These are phyloP conservation scores for Podaxis rugospora DNA, from an alignment of 768 basidiomycete species.

Conservation along the genomic window DNA sequence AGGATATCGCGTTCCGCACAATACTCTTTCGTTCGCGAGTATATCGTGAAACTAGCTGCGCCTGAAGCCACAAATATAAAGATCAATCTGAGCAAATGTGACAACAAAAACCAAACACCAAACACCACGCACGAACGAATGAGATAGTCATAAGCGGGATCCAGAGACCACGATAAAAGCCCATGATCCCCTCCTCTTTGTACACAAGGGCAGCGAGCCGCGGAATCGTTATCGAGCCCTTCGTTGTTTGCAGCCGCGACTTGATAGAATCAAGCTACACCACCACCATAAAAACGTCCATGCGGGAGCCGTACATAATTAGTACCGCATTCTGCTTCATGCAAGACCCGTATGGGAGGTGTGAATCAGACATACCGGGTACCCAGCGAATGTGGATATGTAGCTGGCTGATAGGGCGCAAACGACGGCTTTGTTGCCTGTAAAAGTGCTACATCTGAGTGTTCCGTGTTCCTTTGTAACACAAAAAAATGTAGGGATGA, in stretches of 20 bases:
- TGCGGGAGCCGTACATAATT: background rate
- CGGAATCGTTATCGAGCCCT: constrained; percentile 69
- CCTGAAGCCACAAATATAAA: constrained; percentile 36
- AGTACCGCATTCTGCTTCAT: background rate
- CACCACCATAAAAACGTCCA: background rate
- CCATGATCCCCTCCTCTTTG: constrained; percentile 79
- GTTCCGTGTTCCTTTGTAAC: background rate
- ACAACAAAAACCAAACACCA: background rate
- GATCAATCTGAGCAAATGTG: background rate
- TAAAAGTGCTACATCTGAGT: constrained; percentile 13
- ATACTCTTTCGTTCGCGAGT: constrained; percentile 76
- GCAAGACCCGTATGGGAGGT: constrained; percentile 19
- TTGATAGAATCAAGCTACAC: constrained; percentile 88
- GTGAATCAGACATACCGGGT: constrained; percentile 49
- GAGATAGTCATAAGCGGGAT: constrained; percentile 95
- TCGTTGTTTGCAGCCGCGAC: constrained; percentile 84
- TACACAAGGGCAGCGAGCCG: constrained; percentile 70
- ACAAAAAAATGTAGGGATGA: background rate
- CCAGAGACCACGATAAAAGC: constrained; percentile 89
- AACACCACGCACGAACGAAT: constrained; percentile 78
- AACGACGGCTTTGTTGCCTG: constrained; percentile 84
- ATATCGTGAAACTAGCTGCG: constrained; percentile 89
- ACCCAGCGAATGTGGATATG: constrained; percentile 89
- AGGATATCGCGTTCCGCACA: constrained; percentile 58
- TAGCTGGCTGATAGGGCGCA: constrained; percentile 90